A percentile compares a stretch with the other conserved stretches of the same genome.
Evolutionary conservation across 2,329 filamentous ascomycete genomes (phyloP).

Genomic region (Gremmenia infestans): DNA sequence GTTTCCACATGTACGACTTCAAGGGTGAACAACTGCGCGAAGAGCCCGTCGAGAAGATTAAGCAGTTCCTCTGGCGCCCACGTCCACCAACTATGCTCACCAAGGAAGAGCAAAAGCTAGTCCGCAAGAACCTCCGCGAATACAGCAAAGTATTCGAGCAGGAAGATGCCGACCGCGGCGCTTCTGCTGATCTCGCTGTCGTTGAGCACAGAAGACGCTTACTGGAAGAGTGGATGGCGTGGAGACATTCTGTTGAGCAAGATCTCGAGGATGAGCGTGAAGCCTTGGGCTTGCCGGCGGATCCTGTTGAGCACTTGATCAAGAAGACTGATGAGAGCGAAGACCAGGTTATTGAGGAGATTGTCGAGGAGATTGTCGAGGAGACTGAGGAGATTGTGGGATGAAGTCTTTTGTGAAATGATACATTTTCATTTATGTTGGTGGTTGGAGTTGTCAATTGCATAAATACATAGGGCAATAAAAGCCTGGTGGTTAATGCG

Average conservation of each 20-base stretch:
- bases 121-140: conserved; percentile 97
- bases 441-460: background rate
- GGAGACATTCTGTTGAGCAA: conserved; percentile 69
- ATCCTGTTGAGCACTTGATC: conserved; percentile 58
- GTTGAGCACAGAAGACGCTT: conserved; percentile 79
- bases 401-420: conserved; percentile 3
- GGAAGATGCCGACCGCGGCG: conserved; percentile 88
- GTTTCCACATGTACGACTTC: conserved; percentile 98
- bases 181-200: conserved; percentile 88
- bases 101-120: conserved; percentile 95
- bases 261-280: conserved; percentile 69
- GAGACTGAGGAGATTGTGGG: conserved; percentile 74
- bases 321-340: conserved; percentile 59
- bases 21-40: conserved; percentile 83
- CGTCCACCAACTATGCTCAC: conserved; percentile 84
- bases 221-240: conserved; percentile 84
- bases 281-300: conserved; percentile 59
- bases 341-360: conserved; percentile 82
- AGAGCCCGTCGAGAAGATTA: conserved; percentile 93
- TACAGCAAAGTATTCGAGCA: conserved; percentile 95
- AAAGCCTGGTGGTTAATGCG: background rate
- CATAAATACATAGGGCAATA: background rate
- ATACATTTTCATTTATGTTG: background rate
- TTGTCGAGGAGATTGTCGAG: conserved; percentile 71
- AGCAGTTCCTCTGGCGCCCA: conserved; percentile 93